Conservation (phyloP, 768 basidiomycete species). For the Pleurotus ostreatus region DNA sequence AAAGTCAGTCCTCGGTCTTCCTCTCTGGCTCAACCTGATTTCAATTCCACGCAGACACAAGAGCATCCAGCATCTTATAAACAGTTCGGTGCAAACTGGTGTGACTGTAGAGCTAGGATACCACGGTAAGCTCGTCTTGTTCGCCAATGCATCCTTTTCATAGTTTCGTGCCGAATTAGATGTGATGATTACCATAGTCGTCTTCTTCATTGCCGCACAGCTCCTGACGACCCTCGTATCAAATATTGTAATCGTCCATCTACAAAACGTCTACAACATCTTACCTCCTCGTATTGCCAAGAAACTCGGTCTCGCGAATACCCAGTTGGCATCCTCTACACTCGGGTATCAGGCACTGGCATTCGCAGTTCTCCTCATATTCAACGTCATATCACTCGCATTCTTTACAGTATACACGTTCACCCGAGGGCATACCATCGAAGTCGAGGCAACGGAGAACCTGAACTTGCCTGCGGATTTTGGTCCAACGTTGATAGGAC, state of each 20-base stretch:
- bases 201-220: conserved; percentile 13
- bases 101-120: conserved; percentile 12
- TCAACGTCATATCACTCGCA: too few species aligned
- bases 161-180: not conserved
- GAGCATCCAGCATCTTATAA: conserved; percentile 8
- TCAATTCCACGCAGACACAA: conserved; percentile 9
- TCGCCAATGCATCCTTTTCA: too few species aligned
- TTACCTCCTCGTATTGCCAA: conserved; percentile 11
- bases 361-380: too few species aligned
- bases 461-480: conserved; percentile 1
- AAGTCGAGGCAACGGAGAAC: conserved; percentile 4
- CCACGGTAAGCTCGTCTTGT: not conserved
- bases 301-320: conserved; percentile 1
- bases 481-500: conserved; percentile 1
- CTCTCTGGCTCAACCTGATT: too few species aligned
- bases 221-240: conserved; percentile 8
- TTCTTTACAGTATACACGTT: too few species aligned
- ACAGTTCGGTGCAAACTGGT: conserved; percentile 11
- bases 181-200: conserved; percentile 11
- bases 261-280: conserved; percentile 14
- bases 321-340: conserved; percentile 10
- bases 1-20: too few species aligned
- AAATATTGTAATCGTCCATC: conserved; percentile 10
- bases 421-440: conserved; percentile 7
- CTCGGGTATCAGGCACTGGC: conserved; percentile 9